A percentile compares a stretch with the other conserved stretches of the same genome.
phyloP scores from a whole-genome alignment of 192 early-diverging fungal species.

The Jimgerdemannia flammicorona region DNA sequence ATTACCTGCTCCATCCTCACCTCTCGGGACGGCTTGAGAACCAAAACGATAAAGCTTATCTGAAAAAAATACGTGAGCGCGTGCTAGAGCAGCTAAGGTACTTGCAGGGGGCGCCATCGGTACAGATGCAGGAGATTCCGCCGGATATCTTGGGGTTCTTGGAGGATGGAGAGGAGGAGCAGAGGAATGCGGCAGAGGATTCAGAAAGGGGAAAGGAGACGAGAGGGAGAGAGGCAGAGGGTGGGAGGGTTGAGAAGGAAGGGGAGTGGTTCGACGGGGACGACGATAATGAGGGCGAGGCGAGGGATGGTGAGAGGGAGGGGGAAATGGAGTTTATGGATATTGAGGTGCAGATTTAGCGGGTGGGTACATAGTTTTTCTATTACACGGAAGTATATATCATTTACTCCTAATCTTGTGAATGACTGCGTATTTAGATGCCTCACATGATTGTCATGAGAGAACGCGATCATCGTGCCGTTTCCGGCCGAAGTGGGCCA shows the following conservation, averaged over 20 bases:
- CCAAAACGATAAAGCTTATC: conserved; percentile 80
- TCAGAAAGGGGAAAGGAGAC: conserved; percentile 21
- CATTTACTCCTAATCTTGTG: background rate
- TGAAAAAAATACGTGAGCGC: conserved; percentile 61
- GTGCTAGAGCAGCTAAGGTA: conserved; percentile 89
- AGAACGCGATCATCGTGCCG: too few relatives aligned
- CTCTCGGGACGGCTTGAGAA: conserved; percentile 82
- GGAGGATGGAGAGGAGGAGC: conserved; percentile 54
- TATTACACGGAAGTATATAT: background rate
- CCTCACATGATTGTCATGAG: too few relatives aligned
- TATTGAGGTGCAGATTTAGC: background rate
- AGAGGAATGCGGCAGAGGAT: conserved; percentile 40
- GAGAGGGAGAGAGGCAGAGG: background rate
- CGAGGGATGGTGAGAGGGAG: conserved; percentile 14
- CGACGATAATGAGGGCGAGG: conserved; percentile 30
- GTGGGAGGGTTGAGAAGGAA: conserved; percentile 11
- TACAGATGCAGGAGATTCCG: conserved; percentile 92
- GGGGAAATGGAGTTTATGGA: background rate
- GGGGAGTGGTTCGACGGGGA: conserved; percentile 38
- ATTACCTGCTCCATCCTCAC: conserved; percentile 86
- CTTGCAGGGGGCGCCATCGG: conserved; percentile 84
- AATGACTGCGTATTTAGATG: background rate
- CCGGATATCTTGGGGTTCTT: conserved; percentile 55
- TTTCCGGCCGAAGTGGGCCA: too few relatives aligned
- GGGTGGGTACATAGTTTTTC: background rate